These are phyloP conservation scores for Nyctanthes arbortristis DNA, from an alignment of 257 asterid genomes.

Conservation along the genomic window DNA sequence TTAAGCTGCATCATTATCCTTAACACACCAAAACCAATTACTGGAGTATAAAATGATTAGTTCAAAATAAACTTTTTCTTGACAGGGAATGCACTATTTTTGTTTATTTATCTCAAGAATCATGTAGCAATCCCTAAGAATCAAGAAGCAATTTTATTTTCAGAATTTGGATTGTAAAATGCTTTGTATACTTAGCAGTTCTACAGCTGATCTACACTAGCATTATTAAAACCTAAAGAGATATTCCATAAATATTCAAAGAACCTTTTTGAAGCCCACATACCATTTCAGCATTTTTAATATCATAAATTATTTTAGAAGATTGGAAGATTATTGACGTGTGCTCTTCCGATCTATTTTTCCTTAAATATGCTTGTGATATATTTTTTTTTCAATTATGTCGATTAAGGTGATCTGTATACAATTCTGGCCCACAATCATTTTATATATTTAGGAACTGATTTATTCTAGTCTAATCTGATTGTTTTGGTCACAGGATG, in stretches of 20 bases:
- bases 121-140: neutral
- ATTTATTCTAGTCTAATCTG: neutral
- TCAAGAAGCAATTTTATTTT: neutral
- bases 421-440: no score
- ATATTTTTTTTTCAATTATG: no score
- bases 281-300: neutral
- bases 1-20: no score
- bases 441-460: neutral
- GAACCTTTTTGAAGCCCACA: neutral
- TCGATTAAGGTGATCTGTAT: neutral
- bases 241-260: neutral
- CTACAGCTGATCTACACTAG: neutral
- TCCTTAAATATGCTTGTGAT: neutral
- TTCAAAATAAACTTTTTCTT: no score
- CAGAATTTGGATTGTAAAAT: neutral
- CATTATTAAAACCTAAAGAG: neutral
- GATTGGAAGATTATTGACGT: neutral
- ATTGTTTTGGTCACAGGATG: conserved; percentile 52
- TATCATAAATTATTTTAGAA: neutral
- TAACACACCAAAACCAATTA: no score
- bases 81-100: no score
- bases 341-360: neutral
- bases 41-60: no score
- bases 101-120: neutral
- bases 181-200: neutral